Percentiles rank a stretch among this genome's conserved stretches.
phyloP scores from a whole-genome alignment of 352 stramenopile species.

The Phytophthora brassicae region DNA sequence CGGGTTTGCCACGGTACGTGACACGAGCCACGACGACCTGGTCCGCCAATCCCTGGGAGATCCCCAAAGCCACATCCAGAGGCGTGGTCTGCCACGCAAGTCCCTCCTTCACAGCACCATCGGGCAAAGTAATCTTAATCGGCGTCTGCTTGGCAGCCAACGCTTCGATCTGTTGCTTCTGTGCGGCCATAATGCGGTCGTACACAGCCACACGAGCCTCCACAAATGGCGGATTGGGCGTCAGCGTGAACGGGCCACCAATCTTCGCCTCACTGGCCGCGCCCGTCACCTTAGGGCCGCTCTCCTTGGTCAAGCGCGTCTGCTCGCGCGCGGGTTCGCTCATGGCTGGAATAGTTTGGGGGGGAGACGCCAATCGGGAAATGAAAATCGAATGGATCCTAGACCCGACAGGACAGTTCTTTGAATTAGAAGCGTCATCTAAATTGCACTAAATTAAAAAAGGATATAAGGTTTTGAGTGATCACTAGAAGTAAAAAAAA shows the following conservation, averaged over 20 bases:
- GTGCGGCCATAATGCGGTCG: constrained; percentile 76
- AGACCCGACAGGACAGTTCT: neutral
- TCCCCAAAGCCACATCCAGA: constrained; percentile 94
- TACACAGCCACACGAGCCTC: constrained; percentile 81
- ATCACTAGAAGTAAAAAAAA: no score
- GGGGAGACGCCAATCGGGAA: constrained; percentile 15
- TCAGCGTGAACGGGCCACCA: constrained; percentile 76
- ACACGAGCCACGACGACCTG: constrained; percentile 93
- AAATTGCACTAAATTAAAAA: no score
- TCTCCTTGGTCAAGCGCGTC: constrained; percentile 80
- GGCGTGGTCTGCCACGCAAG: constrained; percentile 95
- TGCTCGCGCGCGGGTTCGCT: constrained; percentile 59
- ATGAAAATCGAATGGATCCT: constrained; percentile 24
- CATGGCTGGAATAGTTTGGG: constrained; percentile 16
- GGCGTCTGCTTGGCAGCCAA: constrained; percentile 81
- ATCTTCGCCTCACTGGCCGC: constrained; percentile 66
- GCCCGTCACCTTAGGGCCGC: constrained; percentile 62
- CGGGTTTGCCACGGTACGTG: constrained; percentile 61
- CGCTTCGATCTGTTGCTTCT: constrained; percentile 70
- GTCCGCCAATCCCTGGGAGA: constrained; percentile 96
- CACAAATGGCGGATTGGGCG: constrained; percentile 85
- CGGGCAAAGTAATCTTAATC: constrained; percentile 97
- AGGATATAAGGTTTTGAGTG: no score
- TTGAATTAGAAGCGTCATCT: no score
- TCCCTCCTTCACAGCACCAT: constrained; percentile 93